Base-by-base conservation (phyloP, 352 stramenopile genomes). In the Globisporangium parvum region DNA sequence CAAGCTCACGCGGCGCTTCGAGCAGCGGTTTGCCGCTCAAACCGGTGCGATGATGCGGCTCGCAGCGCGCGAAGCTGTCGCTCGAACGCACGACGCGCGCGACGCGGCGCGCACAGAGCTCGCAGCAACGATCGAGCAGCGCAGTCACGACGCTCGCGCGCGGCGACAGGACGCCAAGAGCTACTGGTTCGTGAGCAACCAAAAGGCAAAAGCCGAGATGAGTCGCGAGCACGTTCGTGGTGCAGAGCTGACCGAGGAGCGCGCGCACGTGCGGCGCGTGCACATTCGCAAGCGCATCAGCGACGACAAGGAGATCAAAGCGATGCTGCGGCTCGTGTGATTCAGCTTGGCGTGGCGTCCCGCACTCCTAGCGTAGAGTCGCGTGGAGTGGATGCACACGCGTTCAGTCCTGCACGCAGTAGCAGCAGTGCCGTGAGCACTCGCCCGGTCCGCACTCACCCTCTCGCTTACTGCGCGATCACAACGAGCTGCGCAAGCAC, bases 251-350 rank as follows among this genome's bases (percentile, higher is more conserved):
- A 51, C 62, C 0, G 53, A 76, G 15, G 55, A 67, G 6, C 39
- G 41, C 39, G 57, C 62, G 11, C 65, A 57, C 6, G 60, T 55
- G 20, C 64, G 71, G 14, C 53, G 71, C 15, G 47, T 55, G 10
- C 31, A 49, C 11, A 59, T 79, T 4, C 59, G 64, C 10, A 65
- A 84, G 41, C 71, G 76, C 11, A 78, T 82, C 28, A 61, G 63
- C 10, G 80, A 85, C 46, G 73, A 86, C 66, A 86, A 83, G 40
- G 77, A 88, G 26, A 91, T 88, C 60, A 86, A 84, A 37, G 65
- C 69, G 12, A 67, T 88, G 70, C 65, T 91, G 18, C 62, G 66
- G 24, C 56, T 91, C 31, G 71, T 89, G 47, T 88, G 60, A 67
- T n/a, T 11, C 10, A 24, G 23, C 23, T 33, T 6, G 10, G 6